Percentiles rank a stretch among this genome's conserved stretches.
Evolutionary conservation across 768 basidiomycete species (phyloP).

Genomic region (Pleurotus salmoneostramineus): DNA sequence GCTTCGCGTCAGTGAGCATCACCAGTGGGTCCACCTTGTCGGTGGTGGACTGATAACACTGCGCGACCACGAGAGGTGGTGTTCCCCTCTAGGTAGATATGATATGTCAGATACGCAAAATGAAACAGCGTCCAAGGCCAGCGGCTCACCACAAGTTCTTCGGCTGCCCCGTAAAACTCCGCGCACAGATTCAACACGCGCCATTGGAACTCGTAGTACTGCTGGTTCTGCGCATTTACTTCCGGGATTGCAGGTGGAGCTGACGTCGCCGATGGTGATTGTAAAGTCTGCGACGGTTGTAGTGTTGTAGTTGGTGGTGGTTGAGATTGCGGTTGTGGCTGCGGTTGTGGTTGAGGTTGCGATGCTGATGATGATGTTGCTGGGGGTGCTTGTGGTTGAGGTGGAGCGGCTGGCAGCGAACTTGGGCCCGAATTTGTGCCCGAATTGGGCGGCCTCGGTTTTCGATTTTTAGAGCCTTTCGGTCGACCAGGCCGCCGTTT

Average conservation of each 20-base stretch:
- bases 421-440: slow-evolving; percentile 1
- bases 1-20: slow-evolving; percentile 75
- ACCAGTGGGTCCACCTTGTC: slow-evolving; percentile 68
- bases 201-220: slow-evolving; percentile 87
- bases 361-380: not conserved
- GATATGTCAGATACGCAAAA: not conserved
- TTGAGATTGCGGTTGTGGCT: not conserved
- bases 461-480: slow-evolving; percentile 75
- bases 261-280: slow-evolving; percentile 14
- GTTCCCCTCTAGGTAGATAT: slow-evolving; percentile 44
- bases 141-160: slow-evolving; percentile 74
- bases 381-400: too few species aligned
- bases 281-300: slow-evolving; percentile 1
- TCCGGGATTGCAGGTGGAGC: slow-evolving; percentile 39
- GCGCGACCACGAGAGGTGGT: slow-evolving; percentile 69
- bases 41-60: slow-evolving; percentile 76
- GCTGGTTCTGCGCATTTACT: slow-evolving; percentile 64
- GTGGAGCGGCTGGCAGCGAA: too few species aligned
- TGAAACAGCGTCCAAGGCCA: not conserved
- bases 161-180: slow-evolving; percentile 83
- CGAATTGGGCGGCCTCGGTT: slow-evolving; percentile 14
- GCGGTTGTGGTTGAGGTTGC: not conserved
- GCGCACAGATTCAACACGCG: slow-evolving; percentile 77
- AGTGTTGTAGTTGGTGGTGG: not conserved
- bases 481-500: slow-evolving; percentile 80